A percentile compares a stretch with the other conserved stretches of the same genome.
Conservation (phyloP, 164 flowering plant genomes). For the Brasenia schreberi region DNA sequence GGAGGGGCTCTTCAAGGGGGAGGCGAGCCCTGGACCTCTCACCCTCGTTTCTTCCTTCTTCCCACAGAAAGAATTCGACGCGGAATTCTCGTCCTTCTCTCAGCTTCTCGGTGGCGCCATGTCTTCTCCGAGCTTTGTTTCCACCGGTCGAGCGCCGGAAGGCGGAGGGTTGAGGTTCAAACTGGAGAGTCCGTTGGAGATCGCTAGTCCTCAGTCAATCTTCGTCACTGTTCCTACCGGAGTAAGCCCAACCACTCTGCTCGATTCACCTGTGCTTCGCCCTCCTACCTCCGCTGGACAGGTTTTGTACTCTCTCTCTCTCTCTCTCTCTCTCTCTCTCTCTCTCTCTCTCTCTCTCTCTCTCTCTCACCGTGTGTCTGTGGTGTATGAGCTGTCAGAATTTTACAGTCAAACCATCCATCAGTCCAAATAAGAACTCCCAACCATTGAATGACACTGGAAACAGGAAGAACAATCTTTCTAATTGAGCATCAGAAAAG, state of each 20-base stretch:
- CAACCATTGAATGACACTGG: too few species aligned
- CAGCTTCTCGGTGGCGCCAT: slow-evolving; percentile 93
- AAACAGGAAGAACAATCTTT: too few species aligned
- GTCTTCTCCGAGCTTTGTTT: slow-evolving; percentile 44
- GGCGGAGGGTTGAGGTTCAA: slow-evolving; percentile 24
- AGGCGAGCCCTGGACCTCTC: slow-evolving; percentile 83
- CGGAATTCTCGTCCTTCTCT: slow-evolving; percentile 34
- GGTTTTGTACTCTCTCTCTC: neutral
- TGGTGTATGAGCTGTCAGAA: too few species aligned
- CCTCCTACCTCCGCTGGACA: slow-evolving; percentile 42
- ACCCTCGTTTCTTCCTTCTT: slow-evolving; percentile 53
- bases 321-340: too few species aligned
- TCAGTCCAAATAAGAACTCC: too few species aligned
- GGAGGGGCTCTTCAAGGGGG: slow-evolving; percentile 37
- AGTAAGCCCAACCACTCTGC: slow-evolving; percentile 66
- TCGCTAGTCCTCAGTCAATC: slow-evolving; percentile 30
- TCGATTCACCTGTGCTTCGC: slow-evolving; percentile 68
- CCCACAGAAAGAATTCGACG: neutral
- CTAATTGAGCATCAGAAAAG: too few species aligned
- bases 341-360: too few species aligned
- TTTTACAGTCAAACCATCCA: too few species aligned
- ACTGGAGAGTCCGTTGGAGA: slow-evolving; percentile 43
- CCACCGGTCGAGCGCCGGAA: neutral
- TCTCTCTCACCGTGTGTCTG: too few species aligned
- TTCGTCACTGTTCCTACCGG: slow-evolving; percentile 70